phyloP scores from a whole-genome alignment of 176 grass and related monocot genomes.

The Thalia dealbata region DNA sequence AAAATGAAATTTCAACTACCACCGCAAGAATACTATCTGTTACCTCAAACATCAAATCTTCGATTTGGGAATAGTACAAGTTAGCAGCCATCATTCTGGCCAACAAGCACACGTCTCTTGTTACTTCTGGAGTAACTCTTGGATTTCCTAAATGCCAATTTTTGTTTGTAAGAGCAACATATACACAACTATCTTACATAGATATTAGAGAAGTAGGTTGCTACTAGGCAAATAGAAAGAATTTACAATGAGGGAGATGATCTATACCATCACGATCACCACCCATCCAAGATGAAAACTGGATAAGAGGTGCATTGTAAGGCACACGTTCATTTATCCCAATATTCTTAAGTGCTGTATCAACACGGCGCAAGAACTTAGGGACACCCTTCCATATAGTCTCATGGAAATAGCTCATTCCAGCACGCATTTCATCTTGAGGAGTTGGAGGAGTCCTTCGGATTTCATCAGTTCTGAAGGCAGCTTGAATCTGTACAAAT shows the following conservation, averaged over 20 bases:
- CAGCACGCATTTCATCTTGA: slow-evolving; percentile 88
- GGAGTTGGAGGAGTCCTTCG: slow-evolving; percentile 73
- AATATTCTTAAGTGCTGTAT: slow-evolving; percentile 91
- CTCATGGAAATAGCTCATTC: slow-evolving; percentile 99
- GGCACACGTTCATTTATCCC: slow-evolving; percentile 84
- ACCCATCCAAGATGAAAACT: slow-evolving; percentile 99
- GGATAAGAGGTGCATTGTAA: slow-evolving; percentile 89
- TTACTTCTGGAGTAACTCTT: slow-evolving; percentile 95
- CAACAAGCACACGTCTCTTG: slow-evolving; percentile 93
- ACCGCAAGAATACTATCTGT: not conserved
- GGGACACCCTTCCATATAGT: slow-evolving; percentile 98
- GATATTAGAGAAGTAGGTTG: not conserved
- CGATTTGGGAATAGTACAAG: slow-evolving; percentile 90
- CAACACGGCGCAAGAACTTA: slow-evolving; percentile 77
- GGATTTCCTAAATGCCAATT: slow-evolving; percentile 47
- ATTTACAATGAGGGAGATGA: slow-evolving; percentile 1
- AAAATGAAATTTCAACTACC: not conserved
- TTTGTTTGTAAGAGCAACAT: not conserved
- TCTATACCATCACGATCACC: slow-evolving; percentile 82
- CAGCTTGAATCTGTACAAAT: slow-evolving; percentile 69
- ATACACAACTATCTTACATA: not conserved
- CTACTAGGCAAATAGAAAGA: not conserved
- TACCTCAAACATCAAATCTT: slow-evolving; percentile 99
- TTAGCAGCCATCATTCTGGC: slow-evolving; percentile 96
- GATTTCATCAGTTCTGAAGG: slow-evolving; percentile 95